Evolutionary conservation across 2,329 filamentous ascomycete species (phyloP).

Genomic region (Domatiomyces catenatus): DNA sequence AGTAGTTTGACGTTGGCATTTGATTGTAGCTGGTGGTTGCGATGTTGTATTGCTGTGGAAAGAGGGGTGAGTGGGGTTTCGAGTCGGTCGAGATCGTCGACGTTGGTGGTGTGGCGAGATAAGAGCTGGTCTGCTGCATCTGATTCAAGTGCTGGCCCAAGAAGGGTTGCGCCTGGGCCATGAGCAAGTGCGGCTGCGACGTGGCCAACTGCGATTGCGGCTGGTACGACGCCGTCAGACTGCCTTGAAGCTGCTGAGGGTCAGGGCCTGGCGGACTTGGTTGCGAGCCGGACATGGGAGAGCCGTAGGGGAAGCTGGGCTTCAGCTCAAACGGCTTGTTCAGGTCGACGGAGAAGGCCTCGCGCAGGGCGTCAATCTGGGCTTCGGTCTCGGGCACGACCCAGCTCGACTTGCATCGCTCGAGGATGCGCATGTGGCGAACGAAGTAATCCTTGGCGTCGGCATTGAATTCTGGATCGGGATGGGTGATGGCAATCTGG

Average conservation of each 20-base stretch:
- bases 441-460: slow-evolving; percentile 83
- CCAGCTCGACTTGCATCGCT: slow-evolving; percentile 68
- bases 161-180: slow-evolving; percentile 4
- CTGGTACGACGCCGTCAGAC: background rate
- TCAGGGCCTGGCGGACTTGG: slow-evolving; percentile 46
- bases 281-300: slow-evolving; percentile 49
- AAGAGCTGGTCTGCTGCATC: slow-evolving; percentile 7
- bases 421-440: slow-evolving; percentile 83
- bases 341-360: slow-evolving; percentile 78
- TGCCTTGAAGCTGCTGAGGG: slow-evolving; percentile 23
- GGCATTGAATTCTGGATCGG: slow-evolving; percentile 70
- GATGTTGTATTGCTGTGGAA: slow-evolving; percentile 6
- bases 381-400: slow-evolving; percentile 79
- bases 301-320: slow-evolving; percentile 72
- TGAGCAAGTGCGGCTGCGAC: slow-evolving; percentile 4
- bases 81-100: slow-evolving; percentile 57
- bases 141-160: slow-evolving; percentile 7
- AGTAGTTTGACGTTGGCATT: slow-evolving; percentile 19
- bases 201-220: slow-evolving; percentile 18
- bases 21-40: slow-evolving; percentile 5
- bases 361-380: slow-evolving; percentile 74
- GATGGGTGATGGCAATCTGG: slow-evolving; percentile 81
- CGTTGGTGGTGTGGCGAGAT: slow-evolving; percentile 50
- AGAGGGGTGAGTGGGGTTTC: slow-evolving; percentile 52
- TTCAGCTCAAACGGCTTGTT: slow-evolving; percentile 80